These are phyloP conservation scores for Calonectria multiphialidica DNA, from an alignment of 2,329 filamentous ascomycete species.

Conservation along the genomic window DNA sequence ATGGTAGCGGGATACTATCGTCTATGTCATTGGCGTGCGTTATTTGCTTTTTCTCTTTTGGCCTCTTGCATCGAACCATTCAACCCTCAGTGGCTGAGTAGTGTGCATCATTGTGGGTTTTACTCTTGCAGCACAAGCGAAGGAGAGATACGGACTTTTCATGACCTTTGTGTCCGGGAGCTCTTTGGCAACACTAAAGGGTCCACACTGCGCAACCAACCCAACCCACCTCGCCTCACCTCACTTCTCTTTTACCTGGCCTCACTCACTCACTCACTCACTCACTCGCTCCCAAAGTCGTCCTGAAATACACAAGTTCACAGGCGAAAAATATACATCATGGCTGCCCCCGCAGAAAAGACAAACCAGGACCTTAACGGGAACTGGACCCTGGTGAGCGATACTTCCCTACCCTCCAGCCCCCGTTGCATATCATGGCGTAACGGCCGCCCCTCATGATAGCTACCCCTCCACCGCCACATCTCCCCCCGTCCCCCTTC, in stretches of 20 bases:
- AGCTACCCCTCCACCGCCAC: constrained; percentile 12
- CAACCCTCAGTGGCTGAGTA: background rate
- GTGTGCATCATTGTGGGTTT: background rate
- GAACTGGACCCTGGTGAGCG: constrained; percentile 75
- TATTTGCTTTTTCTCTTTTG: background rate
- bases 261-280: no score
- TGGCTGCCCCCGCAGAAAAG: constrained; percentile 79
- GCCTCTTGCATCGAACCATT: background rate
- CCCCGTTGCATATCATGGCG: background rate
- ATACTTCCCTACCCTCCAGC: background rate
- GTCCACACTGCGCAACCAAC: background rate
- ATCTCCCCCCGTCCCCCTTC: background rate
- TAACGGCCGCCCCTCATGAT: constrained; percentile 4
- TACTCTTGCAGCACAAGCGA: background rate
- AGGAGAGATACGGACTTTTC: background rate
- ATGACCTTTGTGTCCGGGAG: background rate
- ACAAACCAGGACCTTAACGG: constrained; percentile 77
- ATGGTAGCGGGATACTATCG: background rate
- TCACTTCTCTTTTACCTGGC: background rate
- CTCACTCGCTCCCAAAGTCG: background rate
- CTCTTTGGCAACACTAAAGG: background rate
- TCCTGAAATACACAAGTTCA: background rate
- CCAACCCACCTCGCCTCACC: background rate
- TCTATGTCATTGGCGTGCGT: background rate
- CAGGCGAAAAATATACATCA: constrained; percentile 47